Evolutionary conservation across 768 basidiomycete species (phyloP), one percentile per base, ranked within the genome.

Genomic region (Cystofilobasidium macerans): DNA sequence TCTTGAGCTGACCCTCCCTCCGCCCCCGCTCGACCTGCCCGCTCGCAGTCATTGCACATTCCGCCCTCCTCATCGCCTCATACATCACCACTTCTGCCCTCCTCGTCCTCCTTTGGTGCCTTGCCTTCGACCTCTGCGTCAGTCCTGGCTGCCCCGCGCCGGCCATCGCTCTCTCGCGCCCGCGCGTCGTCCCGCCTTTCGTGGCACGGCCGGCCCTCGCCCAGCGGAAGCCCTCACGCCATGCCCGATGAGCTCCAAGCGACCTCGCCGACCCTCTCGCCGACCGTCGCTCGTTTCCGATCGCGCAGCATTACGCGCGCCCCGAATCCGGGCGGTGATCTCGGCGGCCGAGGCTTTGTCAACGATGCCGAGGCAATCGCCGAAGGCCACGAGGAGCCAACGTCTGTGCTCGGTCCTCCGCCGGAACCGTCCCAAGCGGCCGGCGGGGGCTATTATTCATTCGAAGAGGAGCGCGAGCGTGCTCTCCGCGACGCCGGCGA

Each of bases 181-280:
- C 62, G 62, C 24, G 33, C 35, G 51, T 63, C 62, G 33, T 63
- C 62, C 12, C 62, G 62, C 24, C 51, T 62, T 24, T 62, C 61
- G 14, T 26, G 35, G 30, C 53, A 51, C 53, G 48, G 35, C 36
- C 32, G 11, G 22, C 51, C 48, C 35, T 54, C 53, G 28, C 20
- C 1, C 7, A 16, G 16, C 6, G 14, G 30, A 5, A 54, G 51
- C 18, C 12, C 48, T 5, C 16, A 54, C 51, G 51, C 28, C 51
- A 26, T 8, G 2, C 28, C 51, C 8, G 51, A 54, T 30, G 62
- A 63, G 28, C 48, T 30, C 6, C 30, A 36, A 12, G 32, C 30
- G 14, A 24, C 42, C 20, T 40, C 42, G 1, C 40, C 43, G 6
- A 13, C 30, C 28, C 43, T n/a, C 1, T 42, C 63, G 7, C 3